Evolutionary conservation across 192 early-diverging fungal species (phyloP), one percentile per base, ranked within the genome.

Genomic region (Phlyctochytrium planicorne): DNA sequence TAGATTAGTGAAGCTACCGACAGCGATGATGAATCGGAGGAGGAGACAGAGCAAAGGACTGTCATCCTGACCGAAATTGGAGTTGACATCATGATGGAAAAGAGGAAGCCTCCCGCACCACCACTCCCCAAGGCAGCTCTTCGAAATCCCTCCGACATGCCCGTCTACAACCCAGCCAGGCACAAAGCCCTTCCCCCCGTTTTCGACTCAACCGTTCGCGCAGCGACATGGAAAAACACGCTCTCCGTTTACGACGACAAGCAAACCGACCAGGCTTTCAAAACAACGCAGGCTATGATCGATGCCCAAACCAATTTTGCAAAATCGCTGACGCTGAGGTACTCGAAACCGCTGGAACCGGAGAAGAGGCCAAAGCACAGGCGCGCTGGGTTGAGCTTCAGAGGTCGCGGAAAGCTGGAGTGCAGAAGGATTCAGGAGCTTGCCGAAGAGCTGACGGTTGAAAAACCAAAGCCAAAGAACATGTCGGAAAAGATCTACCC

Each of bases 41-140:
- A 82, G 24, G 25, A 30, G n/a, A n/a, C n/a, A n/a, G n/a, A n/a
- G n/a, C n/a, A n/a, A 33, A 64, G 80, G n/a, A 78, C 66, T 30
- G 74, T 84, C 20, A 65, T 84, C n/a, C 66, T 84, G 1, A 82
- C 80, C 30, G 82, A 84, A 30, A 67, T 71, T 37, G 76, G 82
- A 10, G 76, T 84, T 30, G 80, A 84, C 31, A 80, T 84, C 56
- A 62, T 84, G 30, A 78, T 71, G 50, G 65, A 63, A 4, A 40
- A n/a, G 20, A 67, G 63, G 29, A 3, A 33, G 1, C 62, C 40
- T n/a, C 69, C 71, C 1, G 56, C 80, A 25, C 73, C 29, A 1
- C 82, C 77, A 0, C 50, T 80, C 30, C 12, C 55, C 25, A 84
- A 84, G 67, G 80, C 80, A 10, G 36, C 53, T 23, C 72, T 84